These are phyloP conservation scores for Chytridium lagenaria DNA, from an alignment of 371 early-diverging fungal genomes.

Conservation along the genomic window DNA sequence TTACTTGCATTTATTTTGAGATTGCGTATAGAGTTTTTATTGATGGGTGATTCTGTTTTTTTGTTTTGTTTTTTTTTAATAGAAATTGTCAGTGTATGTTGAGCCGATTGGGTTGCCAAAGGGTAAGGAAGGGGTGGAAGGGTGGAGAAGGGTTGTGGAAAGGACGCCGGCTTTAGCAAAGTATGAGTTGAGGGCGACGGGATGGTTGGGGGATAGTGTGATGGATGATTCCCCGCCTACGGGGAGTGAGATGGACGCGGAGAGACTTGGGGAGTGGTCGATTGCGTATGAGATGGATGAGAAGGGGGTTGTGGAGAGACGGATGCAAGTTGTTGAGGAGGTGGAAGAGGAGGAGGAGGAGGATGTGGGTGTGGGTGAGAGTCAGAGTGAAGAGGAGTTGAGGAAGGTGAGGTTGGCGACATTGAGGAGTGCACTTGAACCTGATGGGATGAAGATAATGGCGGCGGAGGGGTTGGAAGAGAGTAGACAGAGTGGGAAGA, in stretches of 20 bases:
- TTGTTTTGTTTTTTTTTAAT: neutral
- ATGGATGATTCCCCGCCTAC: neutral
- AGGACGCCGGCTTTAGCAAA: neutral
- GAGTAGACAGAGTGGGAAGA: neutral
- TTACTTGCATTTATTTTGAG: neutral
- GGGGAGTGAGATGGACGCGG: no score
- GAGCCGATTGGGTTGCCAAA: neutral
- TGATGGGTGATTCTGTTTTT: neutral
- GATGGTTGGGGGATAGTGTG: neutral
- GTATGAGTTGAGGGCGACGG: neutral
- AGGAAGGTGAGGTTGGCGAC: no score
- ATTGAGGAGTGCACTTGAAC: no score
- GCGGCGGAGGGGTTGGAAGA: neutral
- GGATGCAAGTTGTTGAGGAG: neutral
- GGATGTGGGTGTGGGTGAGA: neutral
- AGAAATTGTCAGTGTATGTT: neutral
- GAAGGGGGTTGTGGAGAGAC: neutral
- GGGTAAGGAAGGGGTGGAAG: neutral
- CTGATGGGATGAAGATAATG: neutral
- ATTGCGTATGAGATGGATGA: neutral
- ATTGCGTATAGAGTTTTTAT: neutral
- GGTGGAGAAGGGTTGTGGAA: neutral
- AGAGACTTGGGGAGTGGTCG: neutral
- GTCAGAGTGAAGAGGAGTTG: neutral
- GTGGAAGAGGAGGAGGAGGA: neutral